Conservation (phyloP, 2,329 filamentous ascomycete species). For the Mycogone perniciosa region DNA sequence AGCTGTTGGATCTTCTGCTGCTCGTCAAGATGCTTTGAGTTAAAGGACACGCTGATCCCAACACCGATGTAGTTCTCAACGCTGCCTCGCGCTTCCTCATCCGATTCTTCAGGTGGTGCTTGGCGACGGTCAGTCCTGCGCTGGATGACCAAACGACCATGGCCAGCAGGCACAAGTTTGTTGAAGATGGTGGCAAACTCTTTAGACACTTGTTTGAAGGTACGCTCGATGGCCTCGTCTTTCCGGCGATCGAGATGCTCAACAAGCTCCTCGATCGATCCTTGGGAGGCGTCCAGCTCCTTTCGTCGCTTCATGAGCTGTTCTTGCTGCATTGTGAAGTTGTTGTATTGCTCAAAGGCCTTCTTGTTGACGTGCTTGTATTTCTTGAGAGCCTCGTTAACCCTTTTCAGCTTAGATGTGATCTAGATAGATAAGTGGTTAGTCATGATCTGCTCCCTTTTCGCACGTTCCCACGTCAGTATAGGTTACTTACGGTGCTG, state of each 20-base stretch:
- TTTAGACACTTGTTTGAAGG: constrained; percentile 93
- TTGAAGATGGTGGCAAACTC: constrained; percentile 93
- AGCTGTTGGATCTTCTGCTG: constrained; percentile 97
- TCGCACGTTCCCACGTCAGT: neutral
- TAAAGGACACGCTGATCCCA: constrained; percentile 96
- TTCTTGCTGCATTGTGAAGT: constrained; percentile 88
- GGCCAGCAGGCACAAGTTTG: constrained; percentile 88
- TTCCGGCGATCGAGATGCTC: constrained; percentile 89
- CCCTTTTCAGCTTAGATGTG: constrained; percentile 71
- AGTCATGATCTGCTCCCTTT: constrained; percentile 8
- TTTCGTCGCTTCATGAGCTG: constrained; percentile 75
- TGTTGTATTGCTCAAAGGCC: constrained; percentile 97
- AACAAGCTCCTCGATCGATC: constrained; percentile 86
- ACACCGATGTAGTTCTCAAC: constrained; percentile 97
- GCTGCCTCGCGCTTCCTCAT: constrained; percentile 60
- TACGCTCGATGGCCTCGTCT: constrained; percentile 95
- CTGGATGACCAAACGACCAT: constrained; percentile 87
- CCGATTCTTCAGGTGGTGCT: constrained; percentile 50
- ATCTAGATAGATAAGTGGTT: constrained; percentile 33
- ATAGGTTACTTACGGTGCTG: constrained; percentile 53
- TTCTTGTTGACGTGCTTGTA: constrained; percentile 99
- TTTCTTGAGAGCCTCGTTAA: constrained; percentile 89
- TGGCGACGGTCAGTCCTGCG: constrained; percentile 71
- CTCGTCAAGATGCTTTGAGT: constrained; percentile 90
- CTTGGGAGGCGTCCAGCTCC: constrained; percentile 80